These are phyloP conservation scores for Mucor saturninus DNA, from an alignment of 371 early-diverging fungal genomes.

Conservation along the genomic window DNA sequence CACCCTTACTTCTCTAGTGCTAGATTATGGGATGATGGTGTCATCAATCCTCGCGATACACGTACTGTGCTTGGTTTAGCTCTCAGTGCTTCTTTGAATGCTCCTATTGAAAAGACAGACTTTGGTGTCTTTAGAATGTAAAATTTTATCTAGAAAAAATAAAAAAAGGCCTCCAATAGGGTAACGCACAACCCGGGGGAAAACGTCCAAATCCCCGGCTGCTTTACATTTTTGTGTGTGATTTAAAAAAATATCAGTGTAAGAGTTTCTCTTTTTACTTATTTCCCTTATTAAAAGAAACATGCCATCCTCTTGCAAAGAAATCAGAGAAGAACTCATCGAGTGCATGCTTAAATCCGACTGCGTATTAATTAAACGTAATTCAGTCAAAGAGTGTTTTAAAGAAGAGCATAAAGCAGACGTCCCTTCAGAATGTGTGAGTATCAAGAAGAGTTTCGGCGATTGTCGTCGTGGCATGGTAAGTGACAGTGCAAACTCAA, in stretches of 20 bases:
- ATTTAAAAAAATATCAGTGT: no score
- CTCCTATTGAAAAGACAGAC: conserved; percentile 74
- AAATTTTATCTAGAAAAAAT: conserved; percentile 7
- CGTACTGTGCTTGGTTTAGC: conserved; percentile 87
- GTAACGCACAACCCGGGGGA: not conserved
- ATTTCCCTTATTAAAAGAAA: conserved; percentile 5
- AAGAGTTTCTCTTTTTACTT: not conserved
- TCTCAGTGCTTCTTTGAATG: conserved; percentile 83
- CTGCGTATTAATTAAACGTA: conserved; percentile 69
- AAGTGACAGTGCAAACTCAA: conserved; percentile 10
- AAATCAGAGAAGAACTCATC: conserved; percentile 70
- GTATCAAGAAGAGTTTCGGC: conserved; percentile 68
- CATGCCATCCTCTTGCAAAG: conserved; percentile 73
- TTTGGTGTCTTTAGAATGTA: conserved; percentile 99
- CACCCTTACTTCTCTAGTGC: conserved; percentile 94
- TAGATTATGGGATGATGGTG: conserved; percentile 97
- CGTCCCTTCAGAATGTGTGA: conserved; percentile 68
- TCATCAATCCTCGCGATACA: conserved; percentile 93
- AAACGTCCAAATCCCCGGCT: not conserved
- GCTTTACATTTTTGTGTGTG: not conserved
- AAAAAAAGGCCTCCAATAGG: not conserved
- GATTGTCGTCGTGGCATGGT: conserved; percentile 78
- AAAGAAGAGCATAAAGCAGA: conserved; percentile 61
- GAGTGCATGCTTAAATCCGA: conserved; percentile 77
- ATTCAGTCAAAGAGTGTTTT: conserved; percentile 70